Evolutionary conservation across 306 rosid species (phyloP).

Genomic region (Acmispon strigosus): DNA sequence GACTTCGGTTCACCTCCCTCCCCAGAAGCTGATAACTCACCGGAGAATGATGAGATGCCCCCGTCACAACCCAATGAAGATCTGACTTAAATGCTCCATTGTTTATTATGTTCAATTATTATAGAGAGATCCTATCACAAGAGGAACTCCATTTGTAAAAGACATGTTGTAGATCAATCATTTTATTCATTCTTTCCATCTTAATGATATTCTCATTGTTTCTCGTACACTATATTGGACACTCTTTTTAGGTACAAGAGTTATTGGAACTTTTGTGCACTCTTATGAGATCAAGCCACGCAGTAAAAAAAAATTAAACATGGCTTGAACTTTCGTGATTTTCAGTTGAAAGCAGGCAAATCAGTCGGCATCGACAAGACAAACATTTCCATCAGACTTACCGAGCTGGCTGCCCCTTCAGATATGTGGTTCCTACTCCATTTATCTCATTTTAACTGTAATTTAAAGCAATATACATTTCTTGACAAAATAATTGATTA

Average conservation of each 20-base stretch:
- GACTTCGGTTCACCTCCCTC: constrained; percentile 54
- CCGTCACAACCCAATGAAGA: constrained; percentile 44
- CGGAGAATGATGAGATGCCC: constrained; percentile 41
- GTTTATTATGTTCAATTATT: constrained; percentile 14
- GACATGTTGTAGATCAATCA: constrained; percentile 26
- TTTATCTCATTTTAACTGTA: too few species aligned
- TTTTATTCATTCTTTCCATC: constrained; percentile 67
- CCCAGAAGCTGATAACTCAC: constrained; percentile 30
- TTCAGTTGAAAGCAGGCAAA: too few species aligned
- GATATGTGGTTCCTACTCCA: too few species aligned
- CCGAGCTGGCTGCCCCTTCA: too few species aligned
- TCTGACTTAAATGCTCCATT: constrained; percentile 1
- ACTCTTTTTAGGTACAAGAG: background rate
- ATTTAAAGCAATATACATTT: too few species aligned
- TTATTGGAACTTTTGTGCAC: background rate
- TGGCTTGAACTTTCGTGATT: too few species aligned
- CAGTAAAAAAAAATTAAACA: too few species aligned
- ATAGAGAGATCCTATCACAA: constrained; percentile 13
- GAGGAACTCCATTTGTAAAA: constrained; percentile 21
- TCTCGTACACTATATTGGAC: background rate
- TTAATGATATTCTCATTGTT: background rate
- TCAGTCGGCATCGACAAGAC: too few species aligned
- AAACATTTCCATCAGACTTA: too few species aligned
- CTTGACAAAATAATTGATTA: too few species aligned
- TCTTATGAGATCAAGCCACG: background rate